Base-by-base conservation (phyloP, 192 early-diverging fungal genomes). In the Coemansia sp. region DNA sequence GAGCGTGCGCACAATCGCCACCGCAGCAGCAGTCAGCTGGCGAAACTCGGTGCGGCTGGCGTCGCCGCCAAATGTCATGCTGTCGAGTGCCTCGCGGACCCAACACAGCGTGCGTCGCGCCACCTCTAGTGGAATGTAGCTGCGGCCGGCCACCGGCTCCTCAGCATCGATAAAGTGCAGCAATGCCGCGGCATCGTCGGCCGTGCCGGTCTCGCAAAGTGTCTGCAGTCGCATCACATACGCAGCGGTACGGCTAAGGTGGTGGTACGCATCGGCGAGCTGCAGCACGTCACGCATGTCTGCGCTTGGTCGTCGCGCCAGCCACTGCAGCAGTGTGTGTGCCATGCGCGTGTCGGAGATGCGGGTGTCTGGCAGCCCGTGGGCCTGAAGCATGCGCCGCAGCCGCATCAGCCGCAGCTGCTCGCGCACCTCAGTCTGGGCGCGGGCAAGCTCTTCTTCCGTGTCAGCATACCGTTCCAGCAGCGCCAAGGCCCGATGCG, bases 351-450 rank as follows among this genome's bases (percentile, higher is more conserved):
- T 63, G 53, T 87, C 82, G 23, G 81, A 79, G 12, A 87, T 68
- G 58, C 84, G 84, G 44, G 84, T 81, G 19, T 64, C 61, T 5
- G 50, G 53, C 34, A 86, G 57, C 14, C 84, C 84, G 47, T 87
- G 81, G 12, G 42, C 29, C 14, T 79, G 45, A 15, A 89, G 64
- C 81, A 85, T 85, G 22, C 76, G 67, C 55, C 79, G 81, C 48
- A 89, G 60, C 19, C 75, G 54, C 82, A 89, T 79, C 50, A 87
- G 67, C 32, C 82, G 67, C 44, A 84, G 71, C 42, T 85, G 84
- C 55, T 86, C 85, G n/a, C 60, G 49, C 8, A 83, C 52, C 20
- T 83, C 87, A 20, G 17, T 0, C 0, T 58, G 67, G n/a, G 59
- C 39, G 10, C 42, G 64, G 12, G 51, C 34, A 0, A 67, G 25